Conservation (phyloP, 148 eudicot genomes). For the Agrostemma githago region DNA sequence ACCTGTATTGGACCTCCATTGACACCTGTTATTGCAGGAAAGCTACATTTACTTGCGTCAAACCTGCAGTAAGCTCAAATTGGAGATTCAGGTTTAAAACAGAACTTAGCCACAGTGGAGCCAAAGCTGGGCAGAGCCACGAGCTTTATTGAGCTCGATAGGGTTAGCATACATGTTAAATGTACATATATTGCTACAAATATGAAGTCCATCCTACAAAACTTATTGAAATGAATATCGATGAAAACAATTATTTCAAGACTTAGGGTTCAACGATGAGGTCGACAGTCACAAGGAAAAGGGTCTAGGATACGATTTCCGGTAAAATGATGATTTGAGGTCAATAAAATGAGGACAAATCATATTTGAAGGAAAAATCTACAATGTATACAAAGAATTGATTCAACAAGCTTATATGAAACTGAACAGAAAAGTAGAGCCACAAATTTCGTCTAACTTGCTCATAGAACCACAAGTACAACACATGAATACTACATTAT, state of each 20-base stretch:
- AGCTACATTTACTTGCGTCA: not conserved
- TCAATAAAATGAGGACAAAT: not conserved
- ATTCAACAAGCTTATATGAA: not conserved
- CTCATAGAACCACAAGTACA: slow-evolving; percentile 9
- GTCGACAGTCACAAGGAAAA: no score
- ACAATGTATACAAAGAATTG: slow-evolving; percentile 4
- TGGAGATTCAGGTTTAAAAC: not conserved
- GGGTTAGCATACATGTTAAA: no score
- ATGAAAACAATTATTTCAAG: no score
- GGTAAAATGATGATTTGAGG: no score
- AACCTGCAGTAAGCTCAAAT: not conserved
- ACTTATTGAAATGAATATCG: not conserved
- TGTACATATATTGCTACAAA: no score
- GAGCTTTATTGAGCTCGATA: no score
- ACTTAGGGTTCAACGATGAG: no score
- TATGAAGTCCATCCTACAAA: not conserved
- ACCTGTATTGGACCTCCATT: not conserved
- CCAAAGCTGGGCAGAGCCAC: not conserved
- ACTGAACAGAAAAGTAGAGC: not conserved
- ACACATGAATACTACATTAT: not conserved
- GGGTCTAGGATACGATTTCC: no score
- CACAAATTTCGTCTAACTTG: slow-evolving; percentile 5
- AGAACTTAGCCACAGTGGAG: not conserved
- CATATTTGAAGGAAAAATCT: not conserved
- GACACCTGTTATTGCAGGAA: not conserved